Evolutionary conservation across 2,329 filamentous ascomycete genomes (phyloP).

Genomic region (Cordyceps tenuipes): DNA sequence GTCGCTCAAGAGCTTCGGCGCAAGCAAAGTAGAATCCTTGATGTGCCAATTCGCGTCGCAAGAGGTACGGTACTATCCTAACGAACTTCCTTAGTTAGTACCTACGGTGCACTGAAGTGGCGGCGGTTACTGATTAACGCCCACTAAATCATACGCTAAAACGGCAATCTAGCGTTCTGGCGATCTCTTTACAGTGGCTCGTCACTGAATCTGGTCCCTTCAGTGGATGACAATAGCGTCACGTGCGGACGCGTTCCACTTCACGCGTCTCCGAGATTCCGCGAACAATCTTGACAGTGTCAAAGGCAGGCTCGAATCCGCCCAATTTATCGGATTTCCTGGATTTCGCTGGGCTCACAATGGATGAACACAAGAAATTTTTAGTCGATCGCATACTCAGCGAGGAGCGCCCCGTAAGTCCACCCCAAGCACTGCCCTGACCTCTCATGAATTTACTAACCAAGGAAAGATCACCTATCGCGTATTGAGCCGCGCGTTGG

Average conservation of each 20-base stretch:
- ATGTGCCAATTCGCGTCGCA: conserved; percentile 4
- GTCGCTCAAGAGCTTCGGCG: neutral
- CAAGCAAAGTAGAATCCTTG: neutral
- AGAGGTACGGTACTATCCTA: no score
- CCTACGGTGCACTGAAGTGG: conserved; percentile 1
- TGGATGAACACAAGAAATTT: conserved; percentile 61
- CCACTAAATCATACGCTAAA: neutral
- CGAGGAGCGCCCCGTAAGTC: conserved; percentile 61
- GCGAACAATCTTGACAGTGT: neutral
- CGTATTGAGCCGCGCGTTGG: conserved; percentile 69
- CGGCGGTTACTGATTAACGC: neutral
- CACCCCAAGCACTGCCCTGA: neutral
- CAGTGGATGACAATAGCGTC: neutral
- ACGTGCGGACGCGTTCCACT: conserved; percentile 11
- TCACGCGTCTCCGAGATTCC: neutral
- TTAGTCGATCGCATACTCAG: conserved; percentile 69
- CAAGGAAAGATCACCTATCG: conserved; percentile 71
- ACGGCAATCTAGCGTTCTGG: neutral
- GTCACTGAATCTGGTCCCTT: neutral
- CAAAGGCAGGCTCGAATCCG: neutral
- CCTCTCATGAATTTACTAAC: neutral
- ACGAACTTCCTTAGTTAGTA: no score
- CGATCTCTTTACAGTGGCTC: neutral
- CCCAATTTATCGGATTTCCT: neutral
- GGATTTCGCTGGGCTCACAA: conserved; percentile 18